Conservation (phyloP, 2,329 filamentous ascomycete species). For the Hymenoscyphus albidus region DNA sequence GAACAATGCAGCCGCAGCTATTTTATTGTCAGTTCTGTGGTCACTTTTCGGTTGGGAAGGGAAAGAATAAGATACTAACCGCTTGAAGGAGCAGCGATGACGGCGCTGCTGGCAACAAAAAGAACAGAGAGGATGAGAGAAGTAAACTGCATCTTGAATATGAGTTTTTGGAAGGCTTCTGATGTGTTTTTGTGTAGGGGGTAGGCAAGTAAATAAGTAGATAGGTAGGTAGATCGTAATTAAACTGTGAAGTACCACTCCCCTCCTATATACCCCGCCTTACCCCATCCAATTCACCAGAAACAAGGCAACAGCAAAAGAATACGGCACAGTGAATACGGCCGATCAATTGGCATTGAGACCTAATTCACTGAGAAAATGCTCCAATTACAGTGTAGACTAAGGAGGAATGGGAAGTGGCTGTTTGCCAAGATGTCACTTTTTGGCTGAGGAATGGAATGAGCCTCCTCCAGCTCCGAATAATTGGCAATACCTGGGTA, state of each 20-base stretch:
- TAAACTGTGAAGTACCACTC: neutral
- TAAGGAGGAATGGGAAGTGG: neutral
- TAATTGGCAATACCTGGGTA: no score
- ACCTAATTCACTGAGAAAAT: neutral
- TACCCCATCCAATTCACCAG: neutral
- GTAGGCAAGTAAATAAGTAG: no score
- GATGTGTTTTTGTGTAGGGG: neutral
- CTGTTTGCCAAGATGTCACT: neutral
- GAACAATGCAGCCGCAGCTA: neutral
- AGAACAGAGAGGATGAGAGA: neutral
- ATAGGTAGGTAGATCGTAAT: neutral
- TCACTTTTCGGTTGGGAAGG: neutral
- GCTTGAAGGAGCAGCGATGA: slow-evolving; percentile 3
- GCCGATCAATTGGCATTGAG: neutral
- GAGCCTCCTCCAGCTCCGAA: neutral
- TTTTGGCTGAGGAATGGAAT: neutral
- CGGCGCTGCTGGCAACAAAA: neutral
- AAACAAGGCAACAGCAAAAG: neutral
- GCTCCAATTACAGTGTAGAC: neutral
- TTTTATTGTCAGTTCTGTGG: neutral
- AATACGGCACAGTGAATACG: neutral
- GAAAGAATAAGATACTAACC: neutral
- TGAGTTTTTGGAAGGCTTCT: neutral
- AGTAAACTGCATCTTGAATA: slow-evolving; percentile 12
- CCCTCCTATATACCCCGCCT: neutral